phyloP scores from a whole-genome alignment of 257 asterid species.

The Craterostigma plantagineum region DNA sequence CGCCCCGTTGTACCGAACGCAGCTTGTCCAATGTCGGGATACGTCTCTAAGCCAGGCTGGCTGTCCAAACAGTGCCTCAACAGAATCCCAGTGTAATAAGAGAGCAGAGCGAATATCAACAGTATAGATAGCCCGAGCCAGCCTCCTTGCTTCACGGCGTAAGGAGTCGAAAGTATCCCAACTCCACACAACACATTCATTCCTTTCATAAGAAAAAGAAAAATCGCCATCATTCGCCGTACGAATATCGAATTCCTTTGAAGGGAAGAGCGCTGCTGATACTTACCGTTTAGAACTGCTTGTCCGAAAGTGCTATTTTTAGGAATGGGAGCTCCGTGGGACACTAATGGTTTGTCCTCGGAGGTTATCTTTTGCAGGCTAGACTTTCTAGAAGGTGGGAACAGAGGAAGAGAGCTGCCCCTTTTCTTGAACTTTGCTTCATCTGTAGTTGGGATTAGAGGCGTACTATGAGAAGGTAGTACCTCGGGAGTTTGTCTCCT shows the following conservation, averaged over 20 bases:
- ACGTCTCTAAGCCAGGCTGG: constrained; percentile 83
- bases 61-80: constrained; percentile 79
- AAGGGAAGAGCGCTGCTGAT: not conserved
- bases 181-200: constrained; percentile 92
- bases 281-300: constrained; percentile 69
- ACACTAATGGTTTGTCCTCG: constrained; percentile 29
- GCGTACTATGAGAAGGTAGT: constrained; percentile 6
- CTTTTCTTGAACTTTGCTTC: constrained; percentile 29
- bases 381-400: constrained; percentile 16
- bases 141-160: constrained; percentile 90
- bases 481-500: constrained; percentile 29
- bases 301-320: constrained; percentile 58
- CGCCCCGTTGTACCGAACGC: constrained; percentile 84
- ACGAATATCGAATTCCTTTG: not conserved
- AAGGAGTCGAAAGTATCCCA: constrained; percentile 94
- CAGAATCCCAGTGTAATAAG: constrained; percentile 86
- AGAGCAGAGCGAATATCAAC: constrained; percentile 50
- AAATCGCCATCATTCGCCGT: not conserved
- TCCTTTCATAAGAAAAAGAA: constrained; percentile 28
- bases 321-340: constrained; percentile 42
- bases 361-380: constrained; percentile 21
- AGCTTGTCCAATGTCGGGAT: constrained; percentile 96
- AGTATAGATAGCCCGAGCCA: constrained; percentile 77
- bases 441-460: constrained; percentile 37
- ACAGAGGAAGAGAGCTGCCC: constrained; percentile 33